Evolutionary conservation across 2,329 filamentous ascomycete species (phyloP), one percentile per base, ranked within the genome.

Genomic region (Leptographium flavum): DNA sequence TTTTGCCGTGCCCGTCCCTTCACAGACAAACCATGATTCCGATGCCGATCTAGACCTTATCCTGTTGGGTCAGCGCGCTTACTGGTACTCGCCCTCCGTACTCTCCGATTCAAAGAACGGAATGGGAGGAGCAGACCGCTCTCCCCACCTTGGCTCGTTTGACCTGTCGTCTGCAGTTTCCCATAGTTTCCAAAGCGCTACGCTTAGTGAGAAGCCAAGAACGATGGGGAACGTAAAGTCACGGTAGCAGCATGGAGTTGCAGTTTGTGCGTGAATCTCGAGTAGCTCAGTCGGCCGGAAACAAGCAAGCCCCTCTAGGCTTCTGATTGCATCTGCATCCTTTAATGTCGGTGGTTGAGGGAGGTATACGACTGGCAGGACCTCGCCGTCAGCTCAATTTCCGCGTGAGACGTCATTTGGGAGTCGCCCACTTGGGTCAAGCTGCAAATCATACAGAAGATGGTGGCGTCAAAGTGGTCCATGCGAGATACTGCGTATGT

Each of bases 51-150:
- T 25, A 32, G 30, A 13, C 31, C 39, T 37, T 5, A 25, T 27
- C 14, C 21, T 19, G 31, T 21, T 32, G 35, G 17, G 28, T 31
- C 43, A 46, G 51, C 49, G 51, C 50, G 50, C 51, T 50, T 53
- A 50, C 21, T n/a, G n/a, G n/a, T n/a, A n/a, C n/a, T n/a, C n/a
- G n/a, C n/a, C n/a, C n/a, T n/a, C n/a, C n/a, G n/a, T n/a, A n/a
- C n/a, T n/a, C n/a, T 28, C 27, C 13, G 27, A 8, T 28, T 7
- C 27, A 3, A 28, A 28, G 27, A 11, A 28, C 27, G 13, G 27
- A 28, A 9, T 8, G 27, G 13, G 8, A 28, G 27, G 13, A 28
- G 13, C 27, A 8, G 13, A 28, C 8, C 8, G 8, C 8, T 11
- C 27, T 11, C 27, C 27, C 27, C 27, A 28, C 27, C n/a, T n/a